Evolutionary conservation across 106 monocot genomes (phyloP), one percentile per base, ranked within the genome.

Genomic region (Dendrobium nobile): DNA sequence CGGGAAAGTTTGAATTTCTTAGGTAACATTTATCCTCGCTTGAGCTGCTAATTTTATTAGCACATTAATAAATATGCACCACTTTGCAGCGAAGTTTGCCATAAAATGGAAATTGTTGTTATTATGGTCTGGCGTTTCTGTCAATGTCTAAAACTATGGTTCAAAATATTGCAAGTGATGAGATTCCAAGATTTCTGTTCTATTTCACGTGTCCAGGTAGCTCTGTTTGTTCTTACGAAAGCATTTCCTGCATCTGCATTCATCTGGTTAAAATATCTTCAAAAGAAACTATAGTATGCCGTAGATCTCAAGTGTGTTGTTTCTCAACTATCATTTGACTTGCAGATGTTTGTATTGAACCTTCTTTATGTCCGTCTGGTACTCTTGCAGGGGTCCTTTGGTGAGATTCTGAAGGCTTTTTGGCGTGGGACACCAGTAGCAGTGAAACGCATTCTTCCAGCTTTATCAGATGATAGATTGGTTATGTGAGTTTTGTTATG

Each of bases 341-440:
- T 31, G 15, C 70, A 70, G 70, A 70, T 22, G 27, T 7, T 74
- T 4, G 18, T 9, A 41, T 74, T 42, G 8, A 20, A 42, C 43
- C 33, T 37, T 70, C 8, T 68, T 73, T 73, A 73, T 73, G 41
- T 17, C 40, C 11, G 47, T 47, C 7, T 75, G 75, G 43, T 84
- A 75, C 42, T 55, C 37, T 77, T 82, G 80, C 85, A 96, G 96
- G 97, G 97, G 82, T 97, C 97, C 67, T 97, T 94, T 85, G 97
- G 97, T 75, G 97, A 97, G 81, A 92, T 97, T 84, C 54, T 97
- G 76, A 97, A 84, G 87, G 97, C 94, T 26, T 77, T 87, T 77
- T 97, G 97, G 97, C 97, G 94, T 78, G 97, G 97, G 78, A 97
- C 92, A 65, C 90, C 97, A 19, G 92, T 97, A 26, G 97, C 94